Evolutionary conservation across 495 filamentous ascomycete species (phyloP), one percentile per base, ranked within the genome.

Genomic region (Pyronema omphalodes): DNA sequence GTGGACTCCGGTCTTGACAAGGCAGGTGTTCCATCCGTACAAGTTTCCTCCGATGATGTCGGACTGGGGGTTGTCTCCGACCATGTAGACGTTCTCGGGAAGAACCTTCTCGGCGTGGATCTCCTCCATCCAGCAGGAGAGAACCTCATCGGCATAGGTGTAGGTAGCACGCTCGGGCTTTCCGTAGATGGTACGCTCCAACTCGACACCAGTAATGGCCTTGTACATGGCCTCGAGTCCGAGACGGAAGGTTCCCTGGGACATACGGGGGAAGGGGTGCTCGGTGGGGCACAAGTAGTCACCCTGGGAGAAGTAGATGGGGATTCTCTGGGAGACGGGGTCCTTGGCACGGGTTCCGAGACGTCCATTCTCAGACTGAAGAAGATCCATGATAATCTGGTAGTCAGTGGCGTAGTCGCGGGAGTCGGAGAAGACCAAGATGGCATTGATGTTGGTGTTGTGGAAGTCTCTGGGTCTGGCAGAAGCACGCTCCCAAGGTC

Each of bases 151-250:
- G 51, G 82, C 83, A 68, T 84, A 87, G 66, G 80, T 83, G 76
- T 86, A 86, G 19, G 83, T 85, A 18, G 83, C 83, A 50, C 75
- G 67, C 69, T 87, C 83, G 39, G 83, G 83, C 73, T 87, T 87
- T 60, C 83, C 83, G 69, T 86, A 87, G 53, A 87, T 79, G n/a
- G 83, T 78, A 70, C 83, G 83, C 75, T 86, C 83, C 9, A 87
- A 74, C 44, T 86, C 82, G 1, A 74, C 71, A 48, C 82, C 83
- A 0, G 83, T 84, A 46, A 84, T 67, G 17, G 81, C 74, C 67
- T 81, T 83, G 73, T 84, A 86, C 74, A 85, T 81, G 53, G 82
- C 81, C 67, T 86, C 83, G 47, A 87, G 73, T 15, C 77, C 74
- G 62, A 85, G 82, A 57, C 83, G 80, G 78, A 86, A 87, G 5